Percentiles rank a stretch among this genome's conserved stretches.
Evolutionary conservation across 495 filamentous ascomycete species (phyloP).

Genomic region (Penicillium chermesinum): DNA sequence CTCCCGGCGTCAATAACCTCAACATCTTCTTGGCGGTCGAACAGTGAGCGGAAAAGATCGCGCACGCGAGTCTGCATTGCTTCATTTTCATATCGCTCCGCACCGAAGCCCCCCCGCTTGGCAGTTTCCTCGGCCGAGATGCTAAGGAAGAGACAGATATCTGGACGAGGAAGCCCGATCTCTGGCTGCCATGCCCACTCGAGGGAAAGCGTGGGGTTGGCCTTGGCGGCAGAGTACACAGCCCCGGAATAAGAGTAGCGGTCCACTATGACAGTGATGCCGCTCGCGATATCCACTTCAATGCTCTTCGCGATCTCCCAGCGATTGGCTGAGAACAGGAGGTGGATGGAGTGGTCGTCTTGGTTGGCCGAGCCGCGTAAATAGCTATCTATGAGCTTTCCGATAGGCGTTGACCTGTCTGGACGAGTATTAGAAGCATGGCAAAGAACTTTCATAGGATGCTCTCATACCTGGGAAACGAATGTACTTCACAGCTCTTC

Average conservation of each 20-base stretch:
- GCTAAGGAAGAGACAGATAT: constrained; percentile 82
- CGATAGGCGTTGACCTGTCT: constrained; percentile 88
- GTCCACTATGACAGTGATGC: constrained; percentile 77
- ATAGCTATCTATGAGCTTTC: constrained; percentile 84
- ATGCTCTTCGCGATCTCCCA: constrained; percentile 81
- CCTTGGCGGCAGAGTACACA: constrained; percentile 93
- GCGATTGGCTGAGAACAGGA: constrained; percentile 92
- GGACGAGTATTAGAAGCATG: constrained; percentile 13
- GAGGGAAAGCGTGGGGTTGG: constrained; percentile 61
- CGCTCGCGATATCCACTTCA: constrained; percentile 52
- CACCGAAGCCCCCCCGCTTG: constrained; percentile 75
- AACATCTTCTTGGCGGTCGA: constrained; percentile 37
- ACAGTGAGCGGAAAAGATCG: constrained; percentile 56
- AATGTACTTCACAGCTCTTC: constrained; percentile 64
- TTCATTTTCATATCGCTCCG: constrained; percentile 81
- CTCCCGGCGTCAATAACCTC: constrained; percentile 48
- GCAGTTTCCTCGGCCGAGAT: constrained; percentile 68
- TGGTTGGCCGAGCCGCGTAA: constrained; percentile 67
- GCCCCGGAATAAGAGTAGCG: constrained; percentile 92
- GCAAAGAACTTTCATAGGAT: neutral
- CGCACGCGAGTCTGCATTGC: constrained; percentile 79
- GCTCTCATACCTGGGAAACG: constrained; percentile 74
- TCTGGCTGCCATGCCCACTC: constrained; percentile 81
- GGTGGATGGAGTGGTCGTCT: constrained; percentile 89
- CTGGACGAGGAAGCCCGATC: constrained; percentile 79